Conservation (phyloP, 805 yeast species). For the Huiozyma sinensis region DNA sequence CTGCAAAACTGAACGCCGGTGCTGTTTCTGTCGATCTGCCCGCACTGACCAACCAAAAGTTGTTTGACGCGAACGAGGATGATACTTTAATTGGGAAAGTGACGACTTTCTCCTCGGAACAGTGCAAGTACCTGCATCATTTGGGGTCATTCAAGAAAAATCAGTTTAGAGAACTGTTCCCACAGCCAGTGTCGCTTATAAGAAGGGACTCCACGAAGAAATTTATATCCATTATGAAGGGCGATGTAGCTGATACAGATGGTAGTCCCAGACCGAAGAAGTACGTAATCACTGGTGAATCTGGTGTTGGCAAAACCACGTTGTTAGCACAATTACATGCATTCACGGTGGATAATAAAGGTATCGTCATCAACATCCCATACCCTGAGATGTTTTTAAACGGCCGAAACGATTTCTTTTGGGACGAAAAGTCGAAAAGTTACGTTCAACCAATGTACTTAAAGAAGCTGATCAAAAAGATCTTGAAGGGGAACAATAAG, state of each 20-base stretch:
- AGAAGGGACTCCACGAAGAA: slow-evolving; percentile 38
- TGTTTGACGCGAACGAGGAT: background rate
- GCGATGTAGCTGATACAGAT: background rate
- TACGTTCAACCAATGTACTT: slow-evolving; percentile 76
- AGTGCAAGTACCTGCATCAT: slow-evolving; percentile 35
- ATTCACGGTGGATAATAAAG: slow-evolving; percentile 34
- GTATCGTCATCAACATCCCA: slow-evolving; percentile 55
- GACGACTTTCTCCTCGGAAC: slow-evolving; percentile 32
- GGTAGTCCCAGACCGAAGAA: slow-evolving; percentile 31
- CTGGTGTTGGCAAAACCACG: slow-evolving; percentile 75
- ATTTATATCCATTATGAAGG: slow-evolving; percentile 30
- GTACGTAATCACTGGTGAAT: slow-evolving; percentile 50
- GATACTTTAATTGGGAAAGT: slow-evolving; percentile 22
- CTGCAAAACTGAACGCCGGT: slow-evolving; percentile 22
- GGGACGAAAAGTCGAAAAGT: slow-evolving; percentile 35
- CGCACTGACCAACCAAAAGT: slow-evolving; percentile 10
- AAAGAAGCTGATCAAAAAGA: slow-evolving; percentile 46
- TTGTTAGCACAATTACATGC: slow-evolving; percentile 46
- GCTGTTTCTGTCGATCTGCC: slow-evolving; percentile 20
- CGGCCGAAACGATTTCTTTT: slow-evolving; percentile 62
- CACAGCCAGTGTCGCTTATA: slow-evolving; percentile 48
- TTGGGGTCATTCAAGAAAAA: slow-evolving; percentile 57
- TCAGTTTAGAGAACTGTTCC: slow-evolving; percentile 59
- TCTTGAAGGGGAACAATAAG: slow-evolving; percentile 36
- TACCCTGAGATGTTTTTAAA: slow-evolving; percentile 51